Evolutionary conservation across 2,329 filamentous ascomycete species (phyloP).

Genomic region (Pyrenophora tritici-repentis): DNA sequence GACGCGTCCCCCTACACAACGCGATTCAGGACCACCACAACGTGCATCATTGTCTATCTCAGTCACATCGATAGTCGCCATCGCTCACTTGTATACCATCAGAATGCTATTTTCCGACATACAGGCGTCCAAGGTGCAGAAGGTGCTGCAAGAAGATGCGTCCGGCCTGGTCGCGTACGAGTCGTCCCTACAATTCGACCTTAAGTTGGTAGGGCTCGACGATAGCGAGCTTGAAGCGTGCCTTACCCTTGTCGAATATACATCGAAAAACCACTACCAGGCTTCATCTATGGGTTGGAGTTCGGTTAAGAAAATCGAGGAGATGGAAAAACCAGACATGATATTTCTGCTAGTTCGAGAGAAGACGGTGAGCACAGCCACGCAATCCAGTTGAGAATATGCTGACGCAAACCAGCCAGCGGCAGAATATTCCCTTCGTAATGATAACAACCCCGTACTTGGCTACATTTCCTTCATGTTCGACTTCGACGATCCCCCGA

Average conservation of each 20-base stretch:
- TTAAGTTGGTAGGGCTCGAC: slow-evolving; percentile 44
- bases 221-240: slow-evolving; percentile 54
- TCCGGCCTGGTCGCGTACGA: slow-evolving; percentile 4
- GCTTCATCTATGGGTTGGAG: slow-evolving; percentile 68
- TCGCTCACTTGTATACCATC: too few relatives aligned
- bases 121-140: slow-evolving; percentile 4
- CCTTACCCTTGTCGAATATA: slow-evolving; percentile 63
- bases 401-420: too few relatives aligned
- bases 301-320: slow-evolving; percentile 61
- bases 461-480: slow-evolving; percentile 68
- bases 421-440: too few relatives aligned
- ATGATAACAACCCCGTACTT: too few relatives aligned
- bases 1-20: slow-evolving; percentile 14
- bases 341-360: slow-evolving; percentile 65
- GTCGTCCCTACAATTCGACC: slow-evolving; percentile 17
- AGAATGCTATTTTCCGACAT: not conserved
- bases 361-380: not conserved
- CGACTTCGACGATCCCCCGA: slow-evolving; percentile 62
- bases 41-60: too few relatives aligned
- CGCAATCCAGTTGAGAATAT: too few relatives aligned
- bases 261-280: slow-evolving; percentile 68
- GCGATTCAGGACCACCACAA: not conserved
- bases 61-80: too few relatives aligned
- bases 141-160: slow-evolving; percentile 11
- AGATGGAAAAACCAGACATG: slow-evolving; percentile 71